Conservation (phyloP, 108 stramenopile genomes). For the Aurantiochytrium sp. region DNA sequence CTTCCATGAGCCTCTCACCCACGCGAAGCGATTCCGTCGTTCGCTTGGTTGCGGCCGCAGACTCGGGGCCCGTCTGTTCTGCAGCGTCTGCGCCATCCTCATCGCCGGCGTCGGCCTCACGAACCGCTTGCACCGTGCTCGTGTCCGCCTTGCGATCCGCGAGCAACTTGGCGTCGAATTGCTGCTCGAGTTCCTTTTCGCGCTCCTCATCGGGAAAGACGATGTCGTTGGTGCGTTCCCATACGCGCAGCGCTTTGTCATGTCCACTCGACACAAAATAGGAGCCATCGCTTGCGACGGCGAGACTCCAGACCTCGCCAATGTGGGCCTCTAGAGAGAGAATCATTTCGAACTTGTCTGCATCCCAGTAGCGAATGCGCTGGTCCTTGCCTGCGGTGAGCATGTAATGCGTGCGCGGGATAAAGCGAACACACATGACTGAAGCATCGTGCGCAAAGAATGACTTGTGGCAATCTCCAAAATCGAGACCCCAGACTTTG, state of each 20-base stretch:
- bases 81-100: constrained; percentile 43
- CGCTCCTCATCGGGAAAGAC: constrained; percentile 94
- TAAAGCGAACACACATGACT: constrained; percentile 78
- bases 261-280: constrained; percentile 76
- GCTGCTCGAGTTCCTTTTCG: constrained; percentile 75
- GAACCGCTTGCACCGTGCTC: constrained; percentile 31
- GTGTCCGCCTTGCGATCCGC: constrained; percentile 45
- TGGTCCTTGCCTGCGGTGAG: constrained; percentile 89
- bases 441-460: constrained; percentile 93
- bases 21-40: constrained; percentile 71
- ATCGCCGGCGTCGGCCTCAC: constrained; percentile 17
- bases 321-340: constrained; percentile 74
- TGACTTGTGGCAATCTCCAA: constrained; percentile 95
- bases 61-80: constrained; percentile 60
- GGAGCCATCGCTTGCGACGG: constrained; percentile 71
- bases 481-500: constrained; percentile 97
- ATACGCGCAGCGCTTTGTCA: constrained; percentile 88
- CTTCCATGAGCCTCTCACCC: constrained; percentile 87
- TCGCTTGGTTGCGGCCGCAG: constrained; percentile 70
- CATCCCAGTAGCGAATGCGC: constrained; percentile 90
- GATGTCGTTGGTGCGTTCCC: constrained; percentile 89
- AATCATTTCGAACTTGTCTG: constrained; percentile 88
- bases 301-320: constrained; percentile 76
- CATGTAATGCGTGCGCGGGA: constrained; percentile 83
- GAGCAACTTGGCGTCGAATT: constrained; percentile 66